Evolutionary conservation across 495 filamentous ascomycete genomes (phyloP), one percentile per base, ranked within the genome.

Genomic region (Daldinia loculata): DNA sequence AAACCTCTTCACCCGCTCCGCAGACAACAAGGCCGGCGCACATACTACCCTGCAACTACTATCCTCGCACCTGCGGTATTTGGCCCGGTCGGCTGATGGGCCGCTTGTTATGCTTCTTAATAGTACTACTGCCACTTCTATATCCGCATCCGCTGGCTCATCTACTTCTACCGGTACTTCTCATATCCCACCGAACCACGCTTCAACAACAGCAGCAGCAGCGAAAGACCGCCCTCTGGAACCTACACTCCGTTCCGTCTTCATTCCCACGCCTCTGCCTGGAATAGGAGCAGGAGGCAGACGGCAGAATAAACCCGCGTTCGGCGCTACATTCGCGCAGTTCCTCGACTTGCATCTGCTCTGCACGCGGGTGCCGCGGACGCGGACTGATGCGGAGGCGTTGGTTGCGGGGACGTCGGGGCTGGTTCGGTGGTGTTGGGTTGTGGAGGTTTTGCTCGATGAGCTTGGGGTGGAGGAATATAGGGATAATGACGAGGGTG

Each of bases 401-500:
- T 48, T n/a, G 45, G 36, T 0, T 52, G 39, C n/a, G 41, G 32
- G 26, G 63, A 56, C 11, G 5, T 30, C 15, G 0, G n/a, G 29
- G 60, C 52, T 14, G 48, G 53, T 17, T 68, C 11, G 36, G 56
- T 60, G 14, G 22, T 43, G 67, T 6, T 83, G 82, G 81, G 76
- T 79, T 7, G 77, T 83, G 14, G 82, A 85, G 74, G 78, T 82
- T n/a, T 48, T 85, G 67, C 50, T 83, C 3, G 83, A 85, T 59
- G 80, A 82, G 68, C 19, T 79, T 7, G 81, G 81, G 24, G 67
- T 76, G 12, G 80, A 72, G 76, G 62, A 65, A 29, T 52, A 45
- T 67, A 66, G 2, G 17, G 67, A 41, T 17, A 55, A 12, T 36
- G 55, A 39, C 4, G 45, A 50, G 15, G 50, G 48, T 43, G 22